Base-by-base conservation (phyloP, 2,329 filamentous ascomycete species). In the Fusarium udum region DNA sequence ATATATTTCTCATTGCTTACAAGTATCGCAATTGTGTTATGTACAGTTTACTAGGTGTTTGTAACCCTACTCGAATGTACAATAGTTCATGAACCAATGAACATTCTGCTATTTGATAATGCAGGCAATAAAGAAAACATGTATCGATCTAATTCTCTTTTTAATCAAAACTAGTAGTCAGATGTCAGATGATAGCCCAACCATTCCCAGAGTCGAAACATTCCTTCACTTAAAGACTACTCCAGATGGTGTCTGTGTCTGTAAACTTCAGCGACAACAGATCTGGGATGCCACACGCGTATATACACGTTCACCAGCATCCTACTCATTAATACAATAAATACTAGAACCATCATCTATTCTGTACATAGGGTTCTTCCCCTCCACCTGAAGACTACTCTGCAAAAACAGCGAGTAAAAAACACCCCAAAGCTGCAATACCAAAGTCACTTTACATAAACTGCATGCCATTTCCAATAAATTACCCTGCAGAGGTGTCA, bases 151-250 rank as follows among this genome's bases (percentile, higher is more conserved):
- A 6, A 22, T 24, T 5, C 31, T 2, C 9, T 34, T 14, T 14
- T 12, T 4, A 7, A 4, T 14, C 1, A 14, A 7, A 22, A 26
- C 6, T 11, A 5, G 18, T 16, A 7, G 18, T 28, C 3, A 2
- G 10, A 7, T 2, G n/a, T 37, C 3, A 12, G 10, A 16, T 22
- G 5, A 13, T 15, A 5, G 1, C 7, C 7, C 7, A 22, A 12
- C 2, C 18, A 26, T 4, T 28, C 7, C 18, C 14, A 53, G 49
- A 52, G 18, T 26, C 16, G 13, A 26, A 26, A 37, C 16, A 37
- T 28, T 22, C 3, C 3, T 9, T 12, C 10, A 26, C 10, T 36
- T 37, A 16, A 37, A 39, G 24, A 37, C 34, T 13, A 39, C 20
- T 5, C 24, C 2, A 2, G 34, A 28, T 16, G 10, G 5, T n/a